Conservation (phyloP, 805 yeast species). For the Kluyveromyces wickerhamii region DNA sequence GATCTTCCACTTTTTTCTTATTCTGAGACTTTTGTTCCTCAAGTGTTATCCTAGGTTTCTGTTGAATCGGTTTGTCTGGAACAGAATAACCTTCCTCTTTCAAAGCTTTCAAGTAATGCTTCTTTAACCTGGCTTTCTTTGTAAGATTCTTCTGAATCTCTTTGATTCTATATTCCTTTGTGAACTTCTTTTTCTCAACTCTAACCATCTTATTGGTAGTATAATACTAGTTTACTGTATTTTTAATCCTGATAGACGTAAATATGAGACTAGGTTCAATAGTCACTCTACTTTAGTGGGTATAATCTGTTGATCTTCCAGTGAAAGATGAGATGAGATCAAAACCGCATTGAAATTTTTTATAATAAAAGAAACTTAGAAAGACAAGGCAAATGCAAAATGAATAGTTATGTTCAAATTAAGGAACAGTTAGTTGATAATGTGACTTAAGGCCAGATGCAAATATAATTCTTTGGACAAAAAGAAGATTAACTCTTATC, state of each 20-base stretch:
- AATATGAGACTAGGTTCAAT: too few relatives aligned
- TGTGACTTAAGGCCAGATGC: too few relatives aligned
- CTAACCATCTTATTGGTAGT: conserved; percentile 1
- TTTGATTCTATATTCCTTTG: conserved; percentile 34
- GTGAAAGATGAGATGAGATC: background rate
- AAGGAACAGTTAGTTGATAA: too few relatives aligned
- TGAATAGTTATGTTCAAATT: too few relatives aligned
- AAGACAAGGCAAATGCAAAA: background rate
- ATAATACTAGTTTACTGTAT: too few relatives aligned
- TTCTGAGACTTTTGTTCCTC: conserved; percentile 18
- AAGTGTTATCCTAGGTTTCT: conserved; percentile 12
- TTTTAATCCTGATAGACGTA: too few relatives aligned
- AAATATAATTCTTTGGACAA: too few relatives aligned
- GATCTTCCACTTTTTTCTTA: conserved; percentile 27
- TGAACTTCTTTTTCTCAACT: conserved; percentile 29
- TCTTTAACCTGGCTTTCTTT: conserved; percentile 75
- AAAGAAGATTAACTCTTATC: too few relatives aligned
- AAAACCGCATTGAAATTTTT: background rate
- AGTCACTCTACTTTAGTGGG: too few relatives aligned
- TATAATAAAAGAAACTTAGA: background rate
- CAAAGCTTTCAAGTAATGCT: conserved; percentile 69
- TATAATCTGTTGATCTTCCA: background rate
- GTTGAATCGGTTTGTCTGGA: conserved; percentile 34
- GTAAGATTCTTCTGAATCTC: conserved; percentile 73
- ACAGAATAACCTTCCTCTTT: conserved; percentile 59